phyloP scores from a whole-genome alignment of 768 basidiomycete genomes.

The Boletus sp. region DNA sequence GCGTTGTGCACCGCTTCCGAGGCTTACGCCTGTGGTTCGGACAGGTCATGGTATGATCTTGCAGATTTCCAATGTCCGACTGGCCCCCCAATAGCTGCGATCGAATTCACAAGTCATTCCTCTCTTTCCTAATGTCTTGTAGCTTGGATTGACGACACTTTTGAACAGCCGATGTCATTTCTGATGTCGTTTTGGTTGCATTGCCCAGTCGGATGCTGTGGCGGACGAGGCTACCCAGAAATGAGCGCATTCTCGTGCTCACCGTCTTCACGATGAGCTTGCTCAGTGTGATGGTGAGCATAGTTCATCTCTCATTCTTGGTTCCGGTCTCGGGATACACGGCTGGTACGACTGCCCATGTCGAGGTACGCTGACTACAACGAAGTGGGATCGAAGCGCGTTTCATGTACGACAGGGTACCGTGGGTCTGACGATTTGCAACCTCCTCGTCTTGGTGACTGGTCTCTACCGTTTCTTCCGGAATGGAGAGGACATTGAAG shows the following conservation, averaged over 20 bases:
- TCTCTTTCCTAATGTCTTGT: background rate
- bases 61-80: background rate
- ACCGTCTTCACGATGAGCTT: slow-evolving; percentile 13
- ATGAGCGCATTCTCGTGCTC: slow-evolving; percentile 11
- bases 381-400: background rate
- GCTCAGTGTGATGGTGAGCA: slow-evolving; percentile 5
- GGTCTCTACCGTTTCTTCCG: slow-evolving; percentile 7
- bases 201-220: slow-evolving; percentile 11
- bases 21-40: slow-evolving; percentile 10
- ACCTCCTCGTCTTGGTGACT: slow-evolving; percentile 18
- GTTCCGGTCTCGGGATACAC: slow-evolving; percentile 5
- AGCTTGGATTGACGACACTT: background rate
- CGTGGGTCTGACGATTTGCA: slow-evolving; percentile 13
- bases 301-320: slow-evolving; percentile 14
- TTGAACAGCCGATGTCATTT: slow-evolving; percentile 8
- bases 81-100: background rate
- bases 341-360: slow-evolving; percentile 10
- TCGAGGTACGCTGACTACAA: slow-evolving; percentile 19
- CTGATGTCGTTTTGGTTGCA: slow-evolving; percentile 7
- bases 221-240: background rate
- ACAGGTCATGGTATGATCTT: slow-evolving; percentile 8
- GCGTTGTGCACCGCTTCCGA: slow-evolving; percentile 2
- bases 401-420: slow-evolving; percentile 10
- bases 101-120: slow-evolving; percentile 7
- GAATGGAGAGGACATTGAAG: slow-evolving; percentile 2